These are phyloP conservation scores for Carex arenaria DNA, from an alignment of 202 grass and related monocot genomes.

Conservation along the genomic window DNA sequence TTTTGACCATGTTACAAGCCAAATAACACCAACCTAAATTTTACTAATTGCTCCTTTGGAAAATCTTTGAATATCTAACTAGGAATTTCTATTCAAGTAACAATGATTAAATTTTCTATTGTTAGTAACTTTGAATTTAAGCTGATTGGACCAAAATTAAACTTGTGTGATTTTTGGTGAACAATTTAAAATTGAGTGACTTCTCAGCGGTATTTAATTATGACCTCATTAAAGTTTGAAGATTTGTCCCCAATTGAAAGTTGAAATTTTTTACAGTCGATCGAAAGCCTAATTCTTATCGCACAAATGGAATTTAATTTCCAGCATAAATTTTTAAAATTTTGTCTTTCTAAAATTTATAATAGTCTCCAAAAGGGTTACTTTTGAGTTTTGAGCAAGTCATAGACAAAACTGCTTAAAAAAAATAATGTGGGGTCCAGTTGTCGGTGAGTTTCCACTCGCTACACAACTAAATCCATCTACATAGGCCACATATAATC, in stretches of 20 bases:
- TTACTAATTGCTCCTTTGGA: neutral
- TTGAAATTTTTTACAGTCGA: no score
- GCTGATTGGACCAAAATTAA: neutral
- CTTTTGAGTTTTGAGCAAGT: no score
- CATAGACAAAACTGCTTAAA: neutral
- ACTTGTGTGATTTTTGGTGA: neutral
- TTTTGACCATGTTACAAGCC: slow-evolving; percentile 14
- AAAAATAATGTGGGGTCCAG: neutral
- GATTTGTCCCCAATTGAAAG: no score
- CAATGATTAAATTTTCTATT: neutral
- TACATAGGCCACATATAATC: neutral
- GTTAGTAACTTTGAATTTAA: no score
- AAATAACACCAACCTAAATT: slow-evolving; percentile 21
- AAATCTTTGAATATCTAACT: neutral
- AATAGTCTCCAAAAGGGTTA: no score
- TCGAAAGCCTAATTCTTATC: no score
- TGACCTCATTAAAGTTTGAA: neutral
- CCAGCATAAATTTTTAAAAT: neutral
- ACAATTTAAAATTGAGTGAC: neutral
- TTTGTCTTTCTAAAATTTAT: neutral
- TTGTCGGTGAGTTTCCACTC: neutral
- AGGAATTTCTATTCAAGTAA: neutral
- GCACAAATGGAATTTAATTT: neutral
- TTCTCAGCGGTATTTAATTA: neutral
- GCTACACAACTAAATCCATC: neutral